Evolutionary conservation across 164 flowering plant species (phyloP).

Genomic region (Vitis cinerea): DNA sequence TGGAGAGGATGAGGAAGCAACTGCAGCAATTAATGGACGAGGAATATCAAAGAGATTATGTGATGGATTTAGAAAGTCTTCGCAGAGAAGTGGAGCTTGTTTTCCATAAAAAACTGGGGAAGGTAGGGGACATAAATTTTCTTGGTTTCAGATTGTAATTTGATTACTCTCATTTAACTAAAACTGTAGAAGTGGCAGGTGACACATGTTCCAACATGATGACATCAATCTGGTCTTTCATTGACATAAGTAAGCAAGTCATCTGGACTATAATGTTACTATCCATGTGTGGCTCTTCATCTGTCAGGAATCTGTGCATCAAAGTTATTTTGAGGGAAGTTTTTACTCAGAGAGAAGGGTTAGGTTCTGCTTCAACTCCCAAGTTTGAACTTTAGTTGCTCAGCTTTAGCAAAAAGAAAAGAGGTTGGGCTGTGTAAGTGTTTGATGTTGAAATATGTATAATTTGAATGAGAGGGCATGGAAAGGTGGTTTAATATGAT

Average conservation of each 20-base stretch:
- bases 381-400: too few relatives aligned
- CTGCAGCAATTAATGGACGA: constrained; percentile 53
- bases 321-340: too few relatives aligned
- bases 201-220: constrained; percentile 26
- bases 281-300: too few relatives aligned
- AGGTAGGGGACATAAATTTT: constrained; percentile 25
- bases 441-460: too few relatives aligned
- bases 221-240: neutral
- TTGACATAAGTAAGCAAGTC: neutral
- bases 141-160: neutral
- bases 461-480: too few relatives aligned
- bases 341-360: too few relatives aligned
- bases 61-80: constrained; percentile 63
- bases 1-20: constrained; percentile 57
- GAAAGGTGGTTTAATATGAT: too few relatives aligned
- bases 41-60: constrained; percentile 55
- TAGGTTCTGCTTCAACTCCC: too few relatives aligned
- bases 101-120: constrained; percentile 53
- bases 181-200: constrained; percentile 12
- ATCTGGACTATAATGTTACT: neutral
- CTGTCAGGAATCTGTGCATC: too few relatives aligned
- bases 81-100: constrained; percentile 65
- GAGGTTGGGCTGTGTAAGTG: too few relatives aligned
- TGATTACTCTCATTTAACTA: neutral
- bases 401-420: too few relatives aligned